phyloP scores from a whole-genome alignment of 768 basidiomycete species.

The Astraeus odoratus region DNA sequence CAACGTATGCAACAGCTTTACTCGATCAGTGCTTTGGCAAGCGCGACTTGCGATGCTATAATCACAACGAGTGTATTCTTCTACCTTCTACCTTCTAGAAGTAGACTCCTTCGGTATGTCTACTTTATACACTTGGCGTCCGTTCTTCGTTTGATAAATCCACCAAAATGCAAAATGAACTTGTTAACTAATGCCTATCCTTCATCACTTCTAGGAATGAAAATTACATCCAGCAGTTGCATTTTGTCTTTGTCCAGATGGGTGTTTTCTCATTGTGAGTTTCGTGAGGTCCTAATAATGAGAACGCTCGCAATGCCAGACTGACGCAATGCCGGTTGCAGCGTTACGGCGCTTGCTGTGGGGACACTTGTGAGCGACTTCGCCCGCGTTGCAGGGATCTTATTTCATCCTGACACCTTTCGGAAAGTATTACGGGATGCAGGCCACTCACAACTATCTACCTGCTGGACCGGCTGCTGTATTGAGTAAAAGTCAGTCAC shows the following conservation, averaged over 20 bases:
- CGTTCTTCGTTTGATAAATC: not conserved
- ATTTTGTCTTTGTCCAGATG: slow-evolving; percentile 12
- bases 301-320: not conserved
- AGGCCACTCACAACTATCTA: not conserved
- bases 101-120: slow-evolving; percentile 8
- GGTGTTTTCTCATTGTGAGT: slow-evolving; percentile 15
- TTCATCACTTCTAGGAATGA: not conserved
- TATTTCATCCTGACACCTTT: not conserved
- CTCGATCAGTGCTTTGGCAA: slow-evolving; percentile 7
- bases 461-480: slow-evolving; percentile 7
- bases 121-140: not conserved
- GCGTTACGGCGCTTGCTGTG: slow-evolving; percentile 9
- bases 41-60: slow-evolving; percentile 14
- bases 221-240: slow-evolving; percentile 10
- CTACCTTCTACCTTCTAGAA: slow-evolving; percentile 11
- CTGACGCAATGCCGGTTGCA: not conserved
- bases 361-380: slow-evolving; percentile 7
- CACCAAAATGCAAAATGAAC: no score
- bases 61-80: slow-evolving; percentile 16
- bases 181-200: not conserved
- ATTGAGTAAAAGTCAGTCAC: slow-evolving; percentile 10
- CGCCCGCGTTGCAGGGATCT: not conserved
- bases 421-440: slow-evolving; percentile 12
- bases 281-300: not conserved
- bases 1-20: slow-evolving; percentile 5